Base-by-base conservation (phyloP, 2,329 filamentous ascomycete genomes). In the Aspergillus sp. region DNA sequence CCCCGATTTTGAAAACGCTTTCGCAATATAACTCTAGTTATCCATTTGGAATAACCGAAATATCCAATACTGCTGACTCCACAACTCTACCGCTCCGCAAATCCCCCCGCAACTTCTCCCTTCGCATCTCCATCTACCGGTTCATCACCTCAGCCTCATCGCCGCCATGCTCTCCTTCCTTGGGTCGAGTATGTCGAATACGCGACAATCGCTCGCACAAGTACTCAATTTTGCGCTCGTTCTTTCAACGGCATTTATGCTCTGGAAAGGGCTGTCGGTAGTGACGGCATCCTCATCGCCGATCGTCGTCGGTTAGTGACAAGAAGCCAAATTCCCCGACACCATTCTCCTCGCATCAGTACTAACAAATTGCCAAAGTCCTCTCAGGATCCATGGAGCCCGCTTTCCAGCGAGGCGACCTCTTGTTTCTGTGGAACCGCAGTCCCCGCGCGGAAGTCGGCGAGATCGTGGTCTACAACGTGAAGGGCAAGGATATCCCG, bases 401-500 rank as follows among this genome's bases (percentile, higher is more conserved):
- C 0, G 86, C 85, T 0, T 88, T 88, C 66, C 83, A 88, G 68
- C 73, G 86, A 56, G 86, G 86, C 42, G 86, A 88, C 67, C 68
- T 88, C 44, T 73, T 88, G 11, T 87, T 88, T 65, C 68, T 88
- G 22, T 87, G 86, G 85, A 88, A 88, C 66, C 73, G 85, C 54
- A 74, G 79, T 30, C 75, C 77, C 50, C 82, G 88, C 44, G 87
- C 86, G 1, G 82, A 89, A 68, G 79, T 90, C 46, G 88, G 88
- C 17, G 88, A 91, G 75, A 82, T 90, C 61, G 88, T 91, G 64
- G 88, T 91, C 48, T 91, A 90, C 77, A 96, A 96, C 71, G 89
- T 96, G 54, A 85, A 86, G 73, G 92, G 89, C 57, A 99, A 98
- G 81, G 90, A 96, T 65, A 98, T 99, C 63, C 95, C 95, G 30